Evolutionary conservation across 2,329 filamentous ascomycete species (phyloP), one percentile per base, ranked within the genome.

Genomic region (Hypoxylon sp.): DNA sequence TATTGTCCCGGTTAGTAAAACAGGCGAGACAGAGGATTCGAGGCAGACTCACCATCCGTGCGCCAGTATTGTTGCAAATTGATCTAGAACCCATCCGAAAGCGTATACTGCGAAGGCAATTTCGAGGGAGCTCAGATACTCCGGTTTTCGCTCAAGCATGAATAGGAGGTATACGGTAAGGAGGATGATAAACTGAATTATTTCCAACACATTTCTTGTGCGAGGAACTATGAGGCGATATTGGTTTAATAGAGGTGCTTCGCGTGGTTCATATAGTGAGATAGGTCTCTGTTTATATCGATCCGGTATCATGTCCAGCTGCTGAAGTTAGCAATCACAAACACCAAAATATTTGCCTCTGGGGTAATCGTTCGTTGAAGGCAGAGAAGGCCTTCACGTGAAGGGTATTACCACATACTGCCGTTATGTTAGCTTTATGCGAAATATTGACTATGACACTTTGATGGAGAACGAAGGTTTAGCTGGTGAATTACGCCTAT

Each of bases 211-310:
- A 75, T 92, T 95, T 62, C 93, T 85, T 0, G 91, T 95, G 13
- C 92, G 86, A 10, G 93, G 93, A 7, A 97, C 93, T 70, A 94
- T 91, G 6, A 97, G 85, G 1, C 93, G 91, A 76, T 96, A 96
- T 77, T 97, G 93, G 75, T 97, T 95, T 22, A 97, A 85, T 27
- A 95, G 77, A 1, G 92, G 92, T 4, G 91, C 92, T 70, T 90
- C 88, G 14, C 91, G 84, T 1, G 93, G 93, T 75, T 95, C 90
- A 78, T 96, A 96, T 0, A 96, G 82, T 6, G 91, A 90, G 61
- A 96, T 95, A 1, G 92, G 92, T 73, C 92, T 92, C 75, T 91
- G 88, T 81, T 96, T 96, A 83, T 96, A 97, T 73, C 92, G 90
- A 77, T 96, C 93, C 0, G 93, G 93, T 53, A 97, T 89, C 65